Conservation (phyloP, 2,329 filamentous ascomycete genomes). For the Sodiomyces alkalinus region DNA sequence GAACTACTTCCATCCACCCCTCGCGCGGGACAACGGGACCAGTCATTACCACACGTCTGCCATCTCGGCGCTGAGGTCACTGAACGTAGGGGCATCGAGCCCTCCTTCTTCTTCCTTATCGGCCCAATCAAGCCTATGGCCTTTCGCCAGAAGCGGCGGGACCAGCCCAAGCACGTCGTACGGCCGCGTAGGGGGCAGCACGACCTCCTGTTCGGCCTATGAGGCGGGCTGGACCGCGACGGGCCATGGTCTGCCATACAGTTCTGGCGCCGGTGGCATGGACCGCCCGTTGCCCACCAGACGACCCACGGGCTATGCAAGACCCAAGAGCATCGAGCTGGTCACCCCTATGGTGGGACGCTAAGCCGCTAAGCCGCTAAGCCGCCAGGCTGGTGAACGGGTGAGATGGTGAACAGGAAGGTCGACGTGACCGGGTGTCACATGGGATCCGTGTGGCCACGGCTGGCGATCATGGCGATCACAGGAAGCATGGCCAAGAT, state of each 20-base stretch:
- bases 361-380: constrained; percentile 12
- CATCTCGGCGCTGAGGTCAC: constrained; percentile 38
- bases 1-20: constrained; percentile 37
- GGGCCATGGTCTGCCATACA: constrained; percentile 23
- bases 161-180: constrained; percentile 39
- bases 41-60: constrained; percentile 27
- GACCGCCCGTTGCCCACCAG: constrained; percentile 43
- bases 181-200: constrained; percentile 22
- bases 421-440: not conserved
- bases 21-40: constrained; percentile 22
- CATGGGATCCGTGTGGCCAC: no score
- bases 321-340: constrained; percentile 48
- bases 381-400: not conserved
- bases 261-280: constrained; percentile 20
- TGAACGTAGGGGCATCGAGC: constrained; percentile 37
- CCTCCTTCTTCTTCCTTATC: constrained; percentile 36
- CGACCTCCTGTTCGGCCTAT: constrained; percentile 35
- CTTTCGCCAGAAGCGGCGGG: constrained; percentile 34
- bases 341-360: constrained; percentile 43
- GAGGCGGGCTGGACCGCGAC: constrained; percentile 26
- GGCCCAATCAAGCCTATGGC: constrained; percentile 31
- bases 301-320: constrained; percentile 35
- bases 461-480: no score
- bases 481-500: no score
- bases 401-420: not conserved